These are phyloP conservation scores for Eleusine coracana DNA, from an alignment of 176 grass and related monocot species.

Conservation along the genomic window DNA sequence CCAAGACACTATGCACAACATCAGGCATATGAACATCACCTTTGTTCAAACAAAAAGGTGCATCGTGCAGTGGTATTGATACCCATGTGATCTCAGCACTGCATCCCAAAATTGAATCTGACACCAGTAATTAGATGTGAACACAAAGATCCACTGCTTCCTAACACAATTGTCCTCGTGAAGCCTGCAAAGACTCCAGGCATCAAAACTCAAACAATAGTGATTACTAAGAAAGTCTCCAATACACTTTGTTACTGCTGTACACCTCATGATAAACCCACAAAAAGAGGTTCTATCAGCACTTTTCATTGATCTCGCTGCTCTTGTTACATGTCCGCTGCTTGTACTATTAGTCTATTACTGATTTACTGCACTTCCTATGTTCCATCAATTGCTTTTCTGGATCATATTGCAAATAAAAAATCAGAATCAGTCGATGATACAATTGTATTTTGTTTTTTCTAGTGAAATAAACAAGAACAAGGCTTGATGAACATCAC, in stretches of 20 bases:
- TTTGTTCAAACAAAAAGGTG: constrained; percentile 10
- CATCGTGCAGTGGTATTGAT: neutral
- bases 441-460: neutral
- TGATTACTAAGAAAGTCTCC: constrained; percentile 16
- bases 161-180: neutral
- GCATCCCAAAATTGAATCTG: constrained; percentile 9
- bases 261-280: constrained; percentile 21
- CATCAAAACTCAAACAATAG: neutral
- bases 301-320: constrained; percentile 17
- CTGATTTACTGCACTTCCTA: constrained; percentile 16
- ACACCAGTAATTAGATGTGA: constrained; percentile 27
- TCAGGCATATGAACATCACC: constrained; percentile 22
- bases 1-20: constrained; percentile 43
- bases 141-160: constrained; percentile 34
- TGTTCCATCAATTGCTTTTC: constrained; percentile 52
- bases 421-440: constrained; percentile 29
- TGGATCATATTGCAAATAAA: constrained; percentile 43
- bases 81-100: constrained; percentile 18
- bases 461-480: constrained; percentile 21
- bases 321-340: constrained; percentile 21
- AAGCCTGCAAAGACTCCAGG: neutral
- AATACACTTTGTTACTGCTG: constrained; percentile 7
- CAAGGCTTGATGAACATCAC: neutral
- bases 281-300: constrained; percentile 20
- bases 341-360: constrained; percentile 9